phyloP scores from a whole-genome alignment of 78 protist species.

The Protostelium mycophagum region DNA sequence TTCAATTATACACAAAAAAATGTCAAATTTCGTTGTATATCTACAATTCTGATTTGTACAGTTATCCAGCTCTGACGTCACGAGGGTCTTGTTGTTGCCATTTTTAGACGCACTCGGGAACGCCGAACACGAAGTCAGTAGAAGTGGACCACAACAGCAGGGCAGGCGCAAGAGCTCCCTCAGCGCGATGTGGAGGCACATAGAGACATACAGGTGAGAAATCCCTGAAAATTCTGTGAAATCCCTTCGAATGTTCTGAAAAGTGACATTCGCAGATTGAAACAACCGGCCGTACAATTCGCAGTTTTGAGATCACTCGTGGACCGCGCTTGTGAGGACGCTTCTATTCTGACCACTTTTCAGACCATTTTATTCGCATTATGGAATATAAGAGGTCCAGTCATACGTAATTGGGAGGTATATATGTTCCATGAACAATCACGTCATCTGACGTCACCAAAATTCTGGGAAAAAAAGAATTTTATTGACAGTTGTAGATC shows the following conservation, averaged over 20 bases:
- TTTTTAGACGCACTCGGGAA: not conserved
- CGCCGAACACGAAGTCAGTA: not conserved
- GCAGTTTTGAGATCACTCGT: not conserved
- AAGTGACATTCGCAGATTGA: not conserved
- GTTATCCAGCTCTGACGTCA: not conserved
- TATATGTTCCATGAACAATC: not conserved
- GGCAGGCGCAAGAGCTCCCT: not conserved
- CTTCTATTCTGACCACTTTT: not conserved
- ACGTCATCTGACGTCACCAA: not conserved
- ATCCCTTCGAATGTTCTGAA: not conserved
- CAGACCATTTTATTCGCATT: not conserved
- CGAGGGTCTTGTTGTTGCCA: not conserved
- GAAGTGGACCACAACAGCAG: not conserved
- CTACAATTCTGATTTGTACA: too few species aligned
- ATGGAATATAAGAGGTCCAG: not conserved
- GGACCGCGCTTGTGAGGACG: not conserved
- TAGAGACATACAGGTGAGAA: not conserved
- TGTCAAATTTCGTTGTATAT: too few species aligned
- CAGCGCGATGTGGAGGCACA: slow-evolving; percentile 1
- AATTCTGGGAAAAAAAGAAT: too few species aligned
- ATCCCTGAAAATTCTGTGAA: not conserved
- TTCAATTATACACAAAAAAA: not conserved
- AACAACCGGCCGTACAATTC: not conserved
- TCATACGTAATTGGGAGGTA: not conserved
- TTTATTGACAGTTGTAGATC: not conserved